Base-by-base conservation (phyloP, 1,284 basidiomycete genomes). In the Cryptococcus amylolentus region DNA sequence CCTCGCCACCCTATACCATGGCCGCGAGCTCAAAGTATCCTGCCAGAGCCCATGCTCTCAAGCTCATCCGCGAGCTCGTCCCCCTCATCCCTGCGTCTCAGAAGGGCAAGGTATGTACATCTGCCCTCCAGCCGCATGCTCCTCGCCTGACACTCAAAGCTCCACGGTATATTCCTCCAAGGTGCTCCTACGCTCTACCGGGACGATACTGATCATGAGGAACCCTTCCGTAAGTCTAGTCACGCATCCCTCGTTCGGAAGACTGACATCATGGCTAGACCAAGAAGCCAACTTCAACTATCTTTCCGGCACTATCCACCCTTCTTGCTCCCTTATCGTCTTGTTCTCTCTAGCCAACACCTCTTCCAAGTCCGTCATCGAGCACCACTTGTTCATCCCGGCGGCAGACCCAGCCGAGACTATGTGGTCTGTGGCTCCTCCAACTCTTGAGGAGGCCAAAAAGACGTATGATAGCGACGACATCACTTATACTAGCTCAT, bases 231-330 rank as follows among this genome's bases (percentile, higher is more conserved):
- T 64, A 79, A 81, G 80, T 64, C 10, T 37, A 49, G 38, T 56
- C 26, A 45, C 8, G 7, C 27, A 18, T 28, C 16, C 26, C 31
- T 31, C 3, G 20, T n/a, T 10, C 49, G 20, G 5, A 5, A 23
- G 27, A 12, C 46, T 48, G 23, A 48, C 27, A 35, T 26, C 12
- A 51, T 55, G n/a, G 20, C 28, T 63, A 77, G 65, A 72, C 39
- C 75, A 85, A 78, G 90, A 93, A 78, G 87, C 87, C 65, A 94
- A 94, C 77, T 95, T 94, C 75, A 87, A 84, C 78, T 94, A 91
- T 72, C 80, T 94, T 5, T 84, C 89, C 0, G 90, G 89, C 58
- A 90, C 88, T 76, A 79, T 81, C 46, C 81, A 91, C 1, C 88
- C 89, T 18, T 75, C 72, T 0, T 86, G 88, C 1, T 84, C 83